Conservation (phyloP, 208 protist genomes). For the Angomonas deanei region DNA sequence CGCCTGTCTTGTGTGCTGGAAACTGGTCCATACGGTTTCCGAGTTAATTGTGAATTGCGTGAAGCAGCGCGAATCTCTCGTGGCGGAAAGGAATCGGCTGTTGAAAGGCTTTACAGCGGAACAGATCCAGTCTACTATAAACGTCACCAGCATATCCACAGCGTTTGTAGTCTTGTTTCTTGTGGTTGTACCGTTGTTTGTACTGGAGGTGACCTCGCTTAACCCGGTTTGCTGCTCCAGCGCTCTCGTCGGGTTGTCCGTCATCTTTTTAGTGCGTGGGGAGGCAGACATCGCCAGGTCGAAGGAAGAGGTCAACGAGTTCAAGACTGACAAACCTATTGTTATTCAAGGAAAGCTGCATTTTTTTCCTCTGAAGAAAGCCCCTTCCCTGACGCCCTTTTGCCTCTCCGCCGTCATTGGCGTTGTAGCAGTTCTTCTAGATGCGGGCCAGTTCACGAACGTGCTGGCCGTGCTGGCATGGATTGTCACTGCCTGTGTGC, state of each 20-base stretch:
- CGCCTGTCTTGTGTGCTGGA: slow-evolving; percentile 6
- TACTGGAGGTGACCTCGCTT: slow-evolving; percentile 34
- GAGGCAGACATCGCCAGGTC: not conserved
- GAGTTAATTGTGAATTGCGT: not conserved
- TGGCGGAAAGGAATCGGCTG: not conserved
- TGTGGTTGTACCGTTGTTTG: slow-evolving; percentile 26
- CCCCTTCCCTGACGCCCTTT: not conserved
- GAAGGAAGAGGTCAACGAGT: not conserved
- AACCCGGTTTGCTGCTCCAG: slow-evolving; percentile 21
- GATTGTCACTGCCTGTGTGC: not conserved
- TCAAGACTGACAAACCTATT: not conserved
- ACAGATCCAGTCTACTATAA: not conserved
- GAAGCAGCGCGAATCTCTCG: not conserved
- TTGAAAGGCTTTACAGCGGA: not conserved
- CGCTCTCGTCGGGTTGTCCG: not conserved
- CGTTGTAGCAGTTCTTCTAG: not conserved
- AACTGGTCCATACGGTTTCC: not conserved
- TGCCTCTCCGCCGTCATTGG: not conserved
- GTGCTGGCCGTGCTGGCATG: not conserved
- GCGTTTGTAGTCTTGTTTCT: slow-evolving; percentile 12
- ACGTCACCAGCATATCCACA: not conserved
- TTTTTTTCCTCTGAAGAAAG: not conserved
- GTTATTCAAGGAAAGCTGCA: not conserved
- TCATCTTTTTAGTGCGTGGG: not conserved
- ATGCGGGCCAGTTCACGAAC: not conserved